Base-by-base conservation (phyloP, 495 filamentous ascomycete species). In the Tetracladium marchalianum region DNA sequence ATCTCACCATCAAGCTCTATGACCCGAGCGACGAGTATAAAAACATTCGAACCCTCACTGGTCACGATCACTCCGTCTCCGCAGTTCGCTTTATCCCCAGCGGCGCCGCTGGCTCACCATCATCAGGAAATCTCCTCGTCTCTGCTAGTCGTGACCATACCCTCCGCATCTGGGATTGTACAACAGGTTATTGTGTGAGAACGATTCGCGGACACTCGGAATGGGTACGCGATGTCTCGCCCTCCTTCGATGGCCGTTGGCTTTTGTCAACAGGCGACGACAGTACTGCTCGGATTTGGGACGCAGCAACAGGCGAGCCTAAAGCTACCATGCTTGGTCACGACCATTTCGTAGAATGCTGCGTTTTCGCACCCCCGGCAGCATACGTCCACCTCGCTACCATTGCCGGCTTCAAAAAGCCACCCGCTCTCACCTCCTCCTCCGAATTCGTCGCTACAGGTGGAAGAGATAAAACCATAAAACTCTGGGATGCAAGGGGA, bases 1-100 rank as follows among this genome's bases (percentile, higher is more conserved):
- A 96, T 56, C 68, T 96, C 3, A 94, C 87, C 1, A 95, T 96
- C 66, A 98, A 96, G 59, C 63, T 98, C 7, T 98, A 92, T 92
- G 90, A 96, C 48, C 92, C 92, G 1, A 80, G 76, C 16, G 85
- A 95, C 55, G 87, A 93, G 35, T 96, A 97, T 67, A 93, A 95
- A 56, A 95, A 95, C 58, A 90, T 95, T 46, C 78, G 90, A 35
- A 98, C 90, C 0, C 75, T 98, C 4, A 82, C 83, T 1, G 92
- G 92, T 7, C 92, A 98, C 62, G 92, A 98, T 54, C 90, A 96
- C 60, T 85, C 78, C 45, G 84, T 97, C 39, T 88, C 82, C 44
- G 81, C 85, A 9, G 80, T 97, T 2, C 81, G 88, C 4, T 96
- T 95, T 60, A 82, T 97, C 22, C 88, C 90, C 12, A 85, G 82